Evolutionary conservation across 1,139 yeast genomes (phyloP).

Genomic region (Saccharomyces hybrid): DNA sequence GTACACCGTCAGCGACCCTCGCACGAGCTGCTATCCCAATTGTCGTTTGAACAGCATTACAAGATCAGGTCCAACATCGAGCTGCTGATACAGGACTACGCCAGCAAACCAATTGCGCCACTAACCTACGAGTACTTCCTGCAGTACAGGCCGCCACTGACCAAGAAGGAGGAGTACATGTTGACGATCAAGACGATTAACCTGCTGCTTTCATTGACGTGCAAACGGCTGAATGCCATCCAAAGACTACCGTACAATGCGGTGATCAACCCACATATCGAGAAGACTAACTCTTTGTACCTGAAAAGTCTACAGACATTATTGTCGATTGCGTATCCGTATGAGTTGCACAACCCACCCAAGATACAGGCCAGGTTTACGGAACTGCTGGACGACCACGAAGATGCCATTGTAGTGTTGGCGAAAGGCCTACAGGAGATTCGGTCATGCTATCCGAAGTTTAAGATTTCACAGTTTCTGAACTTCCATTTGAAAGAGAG

Average conservation of each 20-base stretch:
- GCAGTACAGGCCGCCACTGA: constrained; percentile 21
- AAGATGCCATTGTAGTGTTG: constrained; percentile 72
- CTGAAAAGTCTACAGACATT: constrained; percentile 61
- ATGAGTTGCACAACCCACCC: constrained; percentile 47
- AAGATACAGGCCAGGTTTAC: constrained; percentile 45
- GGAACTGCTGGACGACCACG: constrained; percentile 62
- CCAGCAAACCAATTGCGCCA: constrained; percentile 24
- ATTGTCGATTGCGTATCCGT: constrained; percentile 39
- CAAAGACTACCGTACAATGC: constrained; percentile 74
- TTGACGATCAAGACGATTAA: constrained; percentile 39
- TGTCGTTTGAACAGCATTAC: constrained; percentile 25
- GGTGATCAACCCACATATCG: constrained; percentile 80
- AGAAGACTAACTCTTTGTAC: constrained; percentile 70
- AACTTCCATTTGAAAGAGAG: constrained; percentile 78
- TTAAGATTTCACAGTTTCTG: constrained; percentile 51
- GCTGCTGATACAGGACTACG: constrained; percentile 27
- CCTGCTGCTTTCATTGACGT: constrained; percentile 38
- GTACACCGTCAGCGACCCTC: background rate
- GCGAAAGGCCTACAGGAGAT: constrained; percentile 83
- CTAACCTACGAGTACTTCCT: constrained; percentile 22
- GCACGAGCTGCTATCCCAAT: constrained; percentile 1
- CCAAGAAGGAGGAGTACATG: constrained; percentile 21
- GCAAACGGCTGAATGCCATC: constrained; percentile 54
- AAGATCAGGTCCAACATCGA: constrained; percentile 29
- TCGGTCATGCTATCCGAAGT: constrained; percentile 42